These are phyloP conservation scores for Kodamaea jinghongensis DNA, from an alignment of 805 yeast genomes.

Conservation along the genomic window DNA sequence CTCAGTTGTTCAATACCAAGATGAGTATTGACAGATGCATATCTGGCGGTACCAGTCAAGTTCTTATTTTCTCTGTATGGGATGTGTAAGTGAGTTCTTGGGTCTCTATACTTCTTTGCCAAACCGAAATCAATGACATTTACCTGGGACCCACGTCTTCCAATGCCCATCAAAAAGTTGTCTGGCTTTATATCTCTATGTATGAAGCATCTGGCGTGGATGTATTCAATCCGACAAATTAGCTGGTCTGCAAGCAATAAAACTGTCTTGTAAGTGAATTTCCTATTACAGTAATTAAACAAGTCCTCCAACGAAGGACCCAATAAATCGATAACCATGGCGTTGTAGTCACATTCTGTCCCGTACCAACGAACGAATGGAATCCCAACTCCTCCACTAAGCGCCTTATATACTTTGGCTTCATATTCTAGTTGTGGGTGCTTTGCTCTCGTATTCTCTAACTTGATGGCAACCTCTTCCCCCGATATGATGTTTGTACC, in stretches of 20 bases:
- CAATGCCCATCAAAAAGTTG: slow-evolving; percentile 84
- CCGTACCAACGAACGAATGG: slow-evolving; percentile 98
- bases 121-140: slow-evolving; percentile 93
- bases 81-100: slow-evolving; percentile 89
- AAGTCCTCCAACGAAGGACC: slow-evolving; percentile 96
- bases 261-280: slow-evolving; percentile 90
- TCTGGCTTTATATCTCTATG: slow-evolving; percentile 85
- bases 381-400: slow-evolving; percentile 95
- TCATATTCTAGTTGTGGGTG: slow-evolving; percentile 98
- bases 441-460: slow-evolving; percentile 84
- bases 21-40: slow-evolving; percentile 93
- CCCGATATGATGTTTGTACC: slow-evolving; percentile 93
- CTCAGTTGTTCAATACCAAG: slow-evolving; percentile 95
- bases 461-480: slow-evolving; percentile 95
- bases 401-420: slow-evolving; percentile 90
- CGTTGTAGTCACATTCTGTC: slow-evolving; percentile 92
- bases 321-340: slow-evolving; percentile 91
- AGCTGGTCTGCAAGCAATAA: slow-evolving; percentile 91
- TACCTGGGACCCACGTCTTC: slow-evolving; percentile 91
- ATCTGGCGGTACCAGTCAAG: slow-evolving; percentile 96
- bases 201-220: slow-evolving; percentile 90
- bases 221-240: slow-evolving; percentile 89
- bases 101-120: slow-evolving; percentile 92
- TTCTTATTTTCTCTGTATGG: slow-evolving; percentile 96
- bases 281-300: slow-evolving; percentile 93